phyloP scores from a whole-genome alignment of 345 rosid species.

The Hibiscus mutabilis region DNA sequence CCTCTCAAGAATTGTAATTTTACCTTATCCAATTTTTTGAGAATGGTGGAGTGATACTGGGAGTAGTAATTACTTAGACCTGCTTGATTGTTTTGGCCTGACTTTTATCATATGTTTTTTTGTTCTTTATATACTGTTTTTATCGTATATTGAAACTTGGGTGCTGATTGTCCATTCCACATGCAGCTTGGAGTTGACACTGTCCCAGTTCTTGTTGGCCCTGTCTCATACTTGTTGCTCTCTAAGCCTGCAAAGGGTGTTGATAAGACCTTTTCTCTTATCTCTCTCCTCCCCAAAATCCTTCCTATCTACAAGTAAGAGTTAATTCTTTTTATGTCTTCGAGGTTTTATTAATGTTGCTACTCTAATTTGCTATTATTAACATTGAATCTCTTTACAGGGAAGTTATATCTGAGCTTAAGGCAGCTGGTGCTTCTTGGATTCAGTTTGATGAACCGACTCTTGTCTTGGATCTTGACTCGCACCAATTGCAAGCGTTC shows the following conservation, averaged over 20 bases:
- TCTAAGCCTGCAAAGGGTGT: constrained; percentile 95
- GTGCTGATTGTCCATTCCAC: constrained; percentile 15
- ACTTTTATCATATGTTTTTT: not conserved
- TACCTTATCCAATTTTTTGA: not conserved
- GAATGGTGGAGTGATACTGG: not conserved
- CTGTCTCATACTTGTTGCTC: constrained; percentile 86
- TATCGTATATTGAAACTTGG: constrained; percentile 3
- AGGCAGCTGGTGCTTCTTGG: constrained; percentile 92
- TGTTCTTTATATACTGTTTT: not conserved
- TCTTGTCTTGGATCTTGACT: constrained; percentile 87
- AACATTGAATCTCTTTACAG: constrained; percentile 30
- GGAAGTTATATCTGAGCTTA: constrained; percentile 86
- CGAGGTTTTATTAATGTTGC: not conserved
- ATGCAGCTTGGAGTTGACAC: constrained; percentile 87
- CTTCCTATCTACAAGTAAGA: constrained; percentile 87
- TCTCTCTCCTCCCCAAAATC: constrained; percentile 80
- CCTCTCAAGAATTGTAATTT: not conserved
- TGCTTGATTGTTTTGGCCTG: not conserved
- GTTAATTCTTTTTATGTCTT: not conserved
- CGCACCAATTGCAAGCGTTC: constrained; percentile 71
- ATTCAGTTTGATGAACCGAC: constrained; percentile 96
- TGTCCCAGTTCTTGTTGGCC: constrained; percentile 85
- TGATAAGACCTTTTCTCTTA: constrained; percentile 70
- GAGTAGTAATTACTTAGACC: not conserved
- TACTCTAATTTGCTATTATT: constrained; percentile 20